Evolutionary conservation across 768 basidiomycete genomes (phyloP), one percentile per base, ranked within the genome.

Genomic region (Suillus americanus): DNA sequence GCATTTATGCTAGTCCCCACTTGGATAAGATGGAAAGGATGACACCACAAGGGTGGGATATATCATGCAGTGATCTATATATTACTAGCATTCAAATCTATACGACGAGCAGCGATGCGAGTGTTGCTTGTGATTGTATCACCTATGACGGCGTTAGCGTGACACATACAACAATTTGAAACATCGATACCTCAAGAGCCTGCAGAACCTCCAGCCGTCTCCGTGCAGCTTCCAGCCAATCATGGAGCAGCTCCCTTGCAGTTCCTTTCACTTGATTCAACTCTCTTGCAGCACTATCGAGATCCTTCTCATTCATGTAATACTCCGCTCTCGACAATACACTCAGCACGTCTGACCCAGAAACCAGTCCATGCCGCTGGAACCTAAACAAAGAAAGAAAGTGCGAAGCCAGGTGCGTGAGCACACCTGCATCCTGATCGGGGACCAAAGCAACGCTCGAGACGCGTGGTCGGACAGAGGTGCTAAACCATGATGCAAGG

Each of bases 191-290:
- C 82, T 96, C 91, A 68, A 99, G 76, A 48, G 95, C 93, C 76
- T 98, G 97, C 75, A 92, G 83, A 38, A 97, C 95, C 78, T 97
- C 94, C 66, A 99, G 76, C 74, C 95, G 84, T 72, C 85, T 82
- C 68, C 97, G 82, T 12, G 95, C 95, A 70, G 94, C 95, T 69
- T 89, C 87, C 46, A 99, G 79, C 97, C 97, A 99, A 77, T 99
- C 97, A 41, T 82, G 79, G 61, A 92, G 70, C 51, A 97, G 73
- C 61, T 83, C 74, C 76, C 89, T 91, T 18, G 91, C 91, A 64
- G 91, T 87, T 2, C 96, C 97, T 40, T 82, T 86, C 62, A 99
- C 79, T 76, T 94, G 91, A 75, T 98, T 99, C 35, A 98, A 81
- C 78, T 98, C 96, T 62, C 97, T 83, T 41, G 95, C 81, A 23